Evolutionary conservation across 768 basidiomycete species (phyloP).

Genomic region (Tephrocybe sp.): DNA sequence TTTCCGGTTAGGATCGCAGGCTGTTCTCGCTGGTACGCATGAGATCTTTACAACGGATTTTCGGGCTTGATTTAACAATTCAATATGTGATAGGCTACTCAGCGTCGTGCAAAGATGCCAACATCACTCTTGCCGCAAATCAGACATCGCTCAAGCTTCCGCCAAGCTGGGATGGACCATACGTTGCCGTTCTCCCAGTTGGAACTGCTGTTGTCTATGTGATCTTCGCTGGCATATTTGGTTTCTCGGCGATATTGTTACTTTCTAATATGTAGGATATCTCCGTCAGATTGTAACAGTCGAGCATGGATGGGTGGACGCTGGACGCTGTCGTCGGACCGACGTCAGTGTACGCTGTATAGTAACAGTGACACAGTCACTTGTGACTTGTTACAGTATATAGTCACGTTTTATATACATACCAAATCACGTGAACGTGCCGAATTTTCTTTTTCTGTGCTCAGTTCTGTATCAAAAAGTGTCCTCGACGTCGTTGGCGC

Average conservation of each 20-base stretch:
- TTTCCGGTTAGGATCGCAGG: constrained; percentile 54
- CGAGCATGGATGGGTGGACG: too few relatives aligned
- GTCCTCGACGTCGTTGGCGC: not conserved
- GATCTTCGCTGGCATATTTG: constrained; percentile 25
- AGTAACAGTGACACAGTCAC: constrained; percentile 3
- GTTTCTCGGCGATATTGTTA: constrained; percentile 47
- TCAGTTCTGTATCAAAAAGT: not conserved
- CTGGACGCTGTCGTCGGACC: too few relatives aligned
- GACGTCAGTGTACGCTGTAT: too few relatives aligned
- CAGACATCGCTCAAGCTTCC: constrained; percentile 45
- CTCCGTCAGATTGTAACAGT: not conserved
- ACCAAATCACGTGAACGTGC: too few relatives aligned
- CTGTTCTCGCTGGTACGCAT: constrained; percentile 52
- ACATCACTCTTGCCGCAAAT: constrained; percentile 35
- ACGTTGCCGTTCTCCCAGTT: constrained; percentile 42
- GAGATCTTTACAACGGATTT: not conserved
- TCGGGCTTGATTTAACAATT: not conserved
- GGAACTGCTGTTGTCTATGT: constrained; percentile 32
- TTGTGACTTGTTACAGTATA: not conserved
- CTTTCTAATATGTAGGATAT: constrained; percentile 57
- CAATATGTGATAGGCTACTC: constrained; percentile 50
- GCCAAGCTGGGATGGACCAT: constrained; percentile 59
- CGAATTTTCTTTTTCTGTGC: too few relatives aligned
- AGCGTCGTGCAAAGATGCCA: constrained; percentile 39
- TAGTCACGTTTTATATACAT: constrained; percentile 1